Evolutionary conservation across 2,329 filamentous ascomycete genomes (phyloP).

Genomic region (Ophiostoma perfectum): DNA sequence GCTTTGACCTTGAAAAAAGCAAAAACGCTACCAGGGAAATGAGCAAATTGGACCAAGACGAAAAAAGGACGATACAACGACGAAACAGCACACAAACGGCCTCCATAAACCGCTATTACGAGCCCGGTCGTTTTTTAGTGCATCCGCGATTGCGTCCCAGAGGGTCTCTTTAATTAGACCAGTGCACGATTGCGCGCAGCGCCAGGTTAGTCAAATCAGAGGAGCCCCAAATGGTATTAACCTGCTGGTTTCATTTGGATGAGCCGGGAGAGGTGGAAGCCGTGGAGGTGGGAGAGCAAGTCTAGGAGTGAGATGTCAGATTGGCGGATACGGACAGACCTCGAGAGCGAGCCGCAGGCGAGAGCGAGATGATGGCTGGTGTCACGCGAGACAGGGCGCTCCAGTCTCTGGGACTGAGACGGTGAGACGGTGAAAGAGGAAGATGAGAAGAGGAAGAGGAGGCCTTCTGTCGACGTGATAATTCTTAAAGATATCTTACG

Average conservation of each 20-base stretch:
- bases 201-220: slow-evolving; percentile 2
- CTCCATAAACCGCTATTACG: slow-evolving; percentile 10
- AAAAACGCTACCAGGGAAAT: slow-evolving; percentile 17
- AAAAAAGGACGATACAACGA: slow-evolving; percentile 8
- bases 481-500: background rate
- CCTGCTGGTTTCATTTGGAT: slow-evolving; percentile 2
- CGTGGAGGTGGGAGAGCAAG: background rate
- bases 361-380: slow-evolving; percentile 2
- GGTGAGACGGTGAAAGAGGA: background rate
- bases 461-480: background rate
- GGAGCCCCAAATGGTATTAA: slow-evolving; percentile 7
- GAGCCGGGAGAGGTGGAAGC: slow-evolving; percentile 4
- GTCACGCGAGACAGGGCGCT: background rate
- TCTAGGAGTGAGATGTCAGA: background rate
- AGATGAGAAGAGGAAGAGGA: too few species aligned
- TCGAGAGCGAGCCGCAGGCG: background rate
- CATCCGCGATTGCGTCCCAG: background rate
- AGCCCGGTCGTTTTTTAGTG: background rate
- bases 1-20: slow-evolving; percentile 19
- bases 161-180: background rate
- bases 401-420: background rate
- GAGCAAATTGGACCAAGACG: slow-evolving; percentile 10
- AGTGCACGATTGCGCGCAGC: background rate
- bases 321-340: background rate
- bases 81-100: slow-evolving; percentile 1